Evolutionary conservation across 2,329 filamentous ascomycete species (phyloP).

Genomic region (Ampelomyces quisqualis): DNA sequence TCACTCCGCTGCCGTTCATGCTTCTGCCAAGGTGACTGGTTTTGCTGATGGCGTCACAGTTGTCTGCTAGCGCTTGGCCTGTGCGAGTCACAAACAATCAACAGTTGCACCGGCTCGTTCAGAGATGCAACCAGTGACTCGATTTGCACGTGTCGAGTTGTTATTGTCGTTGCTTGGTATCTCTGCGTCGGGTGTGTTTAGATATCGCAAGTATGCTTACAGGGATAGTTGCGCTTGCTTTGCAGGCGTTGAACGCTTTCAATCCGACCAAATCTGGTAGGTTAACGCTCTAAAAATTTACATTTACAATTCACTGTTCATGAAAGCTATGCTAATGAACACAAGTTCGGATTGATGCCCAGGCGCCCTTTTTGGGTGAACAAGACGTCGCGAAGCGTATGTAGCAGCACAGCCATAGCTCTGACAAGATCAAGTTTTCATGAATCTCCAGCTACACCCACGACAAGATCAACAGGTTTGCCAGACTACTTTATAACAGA

Average conservation of each 20-base stretch:
- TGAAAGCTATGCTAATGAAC: background rate
- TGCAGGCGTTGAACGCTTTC: constrained; percentile 27
- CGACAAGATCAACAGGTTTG: constrained; percentile 20
- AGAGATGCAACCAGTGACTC: background rate
- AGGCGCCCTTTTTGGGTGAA: constrained; percentile 18
- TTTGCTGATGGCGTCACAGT: background rate
- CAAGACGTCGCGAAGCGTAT: constrained; percentile 23
- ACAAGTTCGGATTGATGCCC: constrained; percentile 12
- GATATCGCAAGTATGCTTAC: constrained; percentile 23
- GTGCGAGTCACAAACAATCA: constrained; percentile 2
- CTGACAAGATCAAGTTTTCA: constrained; percentile 6
- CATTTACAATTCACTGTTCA: background rate
- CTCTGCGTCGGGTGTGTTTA: too few relatives aligned
- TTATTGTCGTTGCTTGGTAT: too few relatives aligned
- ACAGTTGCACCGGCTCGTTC: background rate
- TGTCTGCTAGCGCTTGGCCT: background rate
- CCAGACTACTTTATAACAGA: constrained; percentile 41
- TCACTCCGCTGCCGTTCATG: too few relatives aligned
- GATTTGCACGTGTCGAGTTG: background rate
- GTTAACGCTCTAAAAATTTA: constrained; percentile 4
- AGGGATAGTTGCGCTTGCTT: constrained; percentile 27
- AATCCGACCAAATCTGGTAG: constrained; percentile 19
- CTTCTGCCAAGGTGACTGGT: too few relatives aligned
- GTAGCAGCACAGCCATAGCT: constrained; percentile 8
- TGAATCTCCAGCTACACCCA: constrained; percentile 19